These are phyloP conservation scores for Candida michaelii DNA, from an alignment of 805 yeast genomes.

Conservation along the genomic window DNA sequence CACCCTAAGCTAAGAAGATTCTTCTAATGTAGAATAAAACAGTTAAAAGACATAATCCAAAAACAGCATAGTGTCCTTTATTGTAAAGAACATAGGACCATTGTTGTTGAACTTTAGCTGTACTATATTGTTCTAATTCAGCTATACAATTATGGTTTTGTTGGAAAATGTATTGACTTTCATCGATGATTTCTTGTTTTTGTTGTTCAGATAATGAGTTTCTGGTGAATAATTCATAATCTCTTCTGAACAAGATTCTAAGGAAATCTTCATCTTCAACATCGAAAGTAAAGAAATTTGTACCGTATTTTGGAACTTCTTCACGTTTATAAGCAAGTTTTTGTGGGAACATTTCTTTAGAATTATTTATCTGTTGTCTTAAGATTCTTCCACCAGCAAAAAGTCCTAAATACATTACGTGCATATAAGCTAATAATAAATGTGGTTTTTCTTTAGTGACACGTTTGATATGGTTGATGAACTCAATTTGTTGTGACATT, in stretches of 20 bases:
- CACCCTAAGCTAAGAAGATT: constrained; percentile 16
- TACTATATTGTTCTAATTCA: constrained; percentile 69
- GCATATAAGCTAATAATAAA: constrained; percentile 74
- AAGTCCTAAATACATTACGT: constrained; percentile 79
- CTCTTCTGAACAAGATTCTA: constrained; percentile 66
- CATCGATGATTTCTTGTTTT: constrained; percentile 67
- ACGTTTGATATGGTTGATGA: constrained; percentile 57
- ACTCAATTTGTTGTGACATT: constrained; percentile 60
- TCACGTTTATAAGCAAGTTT: constrained; percentile 63
- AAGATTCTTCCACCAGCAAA: constrained; percentile 84
- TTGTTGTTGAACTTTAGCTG: constrained; percentile 53
- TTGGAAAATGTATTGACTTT: constrained; percentile 62
- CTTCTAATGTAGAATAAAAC: constrained; percentile 36
- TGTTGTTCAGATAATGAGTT: constrained; percentile 66
- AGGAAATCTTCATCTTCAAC: constrained; percentile 65
- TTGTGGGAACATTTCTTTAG: constrained; percentile 74
- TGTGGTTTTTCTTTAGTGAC: constrained; percentile 64
- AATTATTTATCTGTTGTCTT: constrained; percentile 62
- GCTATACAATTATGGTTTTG: constrained; percentile 59
- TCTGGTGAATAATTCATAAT: constrained; percentile 76
- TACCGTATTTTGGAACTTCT: constrained; percentile 60
- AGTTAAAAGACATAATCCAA: constrained; percentile 32
- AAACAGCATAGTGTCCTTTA: constrained; percentile 48
- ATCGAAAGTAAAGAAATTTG: constrained; percentile 71
- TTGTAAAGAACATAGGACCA: constrained; percentile 54